Base-by-base conservation (phyloP, 2,329 filamentous ascomycete species). In the Gyromitra esculenta region DNA sequence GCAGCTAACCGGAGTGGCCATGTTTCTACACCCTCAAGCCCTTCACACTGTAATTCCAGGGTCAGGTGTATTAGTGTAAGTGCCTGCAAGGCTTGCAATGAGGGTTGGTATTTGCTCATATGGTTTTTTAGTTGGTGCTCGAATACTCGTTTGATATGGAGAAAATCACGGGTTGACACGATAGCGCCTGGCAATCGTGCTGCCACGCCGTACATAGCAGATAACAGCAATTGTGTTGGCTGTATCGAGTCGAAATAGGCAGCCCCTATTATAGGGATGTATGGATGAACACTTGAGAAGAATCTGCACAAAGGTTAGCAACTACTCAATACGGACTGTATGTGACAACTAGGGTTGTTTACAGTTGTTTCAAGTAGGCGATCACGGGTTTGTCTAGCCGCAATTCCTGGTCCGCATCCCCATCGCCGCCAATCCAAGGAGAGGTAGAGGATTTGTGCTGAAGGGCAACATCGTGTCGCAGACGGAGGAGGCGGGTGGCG, bases 161-260 rank as follows among this genome's bases (percentile, higher is more conserved):
- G 64, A 52, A 80, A 80, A 59, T 80, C 79, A 56, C 79, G 73
- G 35, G 73, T 79, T 52, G 79, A 80, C 31, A 80, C 79, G 25
- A 80, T 77, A 31, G 77, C 78, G 13, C 74, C 75, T 41, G 76
- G 78, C 35, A 80, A 50, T 13, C 79, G 74, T 15, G 79, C 79
- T n/a, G 79, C 79, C 2, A 79, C 77, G 18, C 79, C 79, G 31
- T 80, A 80, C 73, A 80, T 80, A 11, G 79, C 79, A 11, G 79
- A 66, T 9, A 77, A 77, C 35, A 80, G 74, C 41, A 80, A 52
- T 65, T 79, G 78, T 57, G 78, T 79, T 8, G 71, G 71, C 69
- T 79, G 66, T 75, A 77, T 78, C 25, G 64, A 65, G 57, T 78
- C 74, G 45, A 79, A 75, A 59, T 80, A 80, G 25, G 71, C 25